Conservation (phyloP, 805 yeast genomes). For the Metschnikowia cubensis region DNA sequence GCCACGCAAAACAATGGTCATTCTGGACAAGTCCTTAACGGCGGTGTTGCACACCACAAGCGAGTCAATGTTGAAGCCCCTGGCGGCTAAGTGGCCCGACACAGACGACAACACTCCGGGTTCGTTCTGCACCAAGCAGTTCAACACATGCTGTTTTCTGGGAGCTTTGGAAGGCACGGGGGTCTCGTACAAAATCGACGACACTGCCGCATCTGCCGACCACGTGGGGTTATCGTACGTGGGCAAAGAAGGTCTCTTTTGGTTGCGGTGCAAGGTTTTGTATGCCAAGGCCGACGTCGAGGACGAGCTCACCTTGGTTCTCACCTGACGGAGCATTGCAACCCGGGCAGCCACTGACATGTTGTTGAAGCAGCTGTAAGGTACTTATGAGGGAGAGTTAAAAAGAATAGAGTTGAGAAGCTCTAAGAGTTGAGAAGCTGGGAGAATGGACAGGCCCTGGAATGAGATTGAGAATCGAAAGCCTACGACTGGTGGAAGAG, state of each 20-base stretch:
- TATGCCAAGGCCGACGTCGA: slow-evolving; percentile 94
- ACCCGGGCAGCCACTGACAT: slow-evolving; percentile 4
- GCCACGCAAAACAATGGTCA: slow-evolving; percentile 93
- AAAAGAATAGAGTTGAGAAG: too few species aligned
- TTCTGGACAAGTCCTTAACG: slow-evolving; percentile 89
- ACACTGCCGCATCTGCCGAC: slow-evolving; percentile 96
- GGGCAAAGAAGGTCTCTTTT: slow-evolving; percentile 85
- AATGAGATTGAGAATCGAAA: too few species aligned
- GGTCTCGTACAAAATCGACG: slow-evolving; percentile 91
- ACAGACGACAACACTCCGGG: slow-evolving; percentile 95
- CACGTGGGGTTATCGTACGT: slow-evolving; percentile 89
- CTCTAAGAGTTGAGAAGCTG: neutral
- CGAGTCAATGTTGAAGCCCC: slow-evolving; percentile 98
- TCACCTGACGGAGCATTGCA: slow-evolving; percentile 14
- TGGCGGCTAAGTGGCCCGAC: slow-evolving; percentile 93
- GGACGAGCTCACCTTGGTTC: slow-evolving; percentile 36
- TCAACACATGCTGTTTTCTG: slow-evolving; percentile 80
- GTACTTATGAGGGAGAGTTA: too few species aligned
- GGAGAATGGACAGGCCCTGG: neutral
- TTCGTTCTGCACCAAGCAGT: slow-evolving; percentile 96
- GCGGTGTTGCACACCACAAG: slow-evolving; percentile 95
- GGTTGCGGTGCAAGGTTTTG: slow-evolving; percentile 84
- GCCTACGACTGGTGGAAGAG: neutral
- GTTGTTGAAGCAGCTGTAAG: neutral
- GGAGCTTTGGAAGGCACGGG: slow-evolving; percentile 63